Conservation (phyloP, 2,329 filamentous ascomycete genomes). For the Lasiodiplodia sp. region DNA sequence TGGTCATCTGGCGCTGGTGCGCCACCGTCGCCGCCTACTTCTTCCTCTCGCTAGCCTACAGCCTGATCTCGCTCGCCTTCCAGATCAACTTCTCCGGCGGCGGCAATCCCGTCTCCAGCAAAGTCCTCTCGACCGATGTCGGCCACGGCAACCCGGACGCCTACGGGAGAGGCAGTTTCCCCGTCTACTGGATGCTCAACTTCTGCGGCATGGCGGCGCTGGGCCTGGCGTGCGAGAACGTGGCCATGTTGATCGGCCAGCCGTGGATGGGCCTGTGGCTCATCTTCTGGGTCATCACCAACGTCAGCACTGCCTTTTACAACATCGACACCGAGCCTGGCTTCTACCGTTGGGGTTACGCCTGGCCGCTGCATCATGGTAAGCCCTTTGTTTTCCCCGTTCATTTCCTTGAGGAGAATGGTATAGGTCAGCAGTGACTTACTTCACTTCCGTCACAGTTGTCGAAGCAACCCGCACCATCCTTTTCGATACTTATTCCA, state of each 20-base stretch:
- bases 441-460: constrained; percentile 44
- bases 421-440: neutral
- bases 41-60: constrained; percentile 69
- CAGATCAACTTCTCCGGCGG: constrained; percentile 62
- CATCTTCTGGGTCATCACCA: constrained; percentile 73
- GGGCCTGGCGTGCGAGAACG: constrained; percentile 70
- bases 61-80: constrained; percentile 68
- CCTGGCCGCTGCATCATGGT: constrained; percentile 68
- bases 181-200: constrained; percentile 70
- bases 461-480: constrained; percentile 68
- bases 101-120: constrained; percentile 54
- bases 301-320: constrained; percentile 68
- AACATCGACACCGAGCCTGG: constrained; percentile 63
- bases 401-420: neutral
- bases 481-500: constrained; percentile 65
- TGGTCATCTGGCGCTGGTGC: constrained; percentile 65
- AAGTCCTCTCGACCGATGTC: constrained; percentile 49
- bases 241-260: constrained; percentile 67
- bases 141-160: constrained; percentile 56
- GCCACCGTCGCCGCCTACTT: constrained; percentile 66
- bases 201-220: constrained; percentile 69
- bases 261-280: constrained; percentile 70
- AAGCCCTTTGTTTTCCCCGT: constrained; percentile 34
- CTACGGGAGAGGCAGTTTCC: constrained; percentile 65
- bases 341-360: constrained; percentile 70